Evolutionary conservation across 1,284 basidiomycete genomes (phyloP).

Genomic region (Fereydounia khargensis): DNA sequence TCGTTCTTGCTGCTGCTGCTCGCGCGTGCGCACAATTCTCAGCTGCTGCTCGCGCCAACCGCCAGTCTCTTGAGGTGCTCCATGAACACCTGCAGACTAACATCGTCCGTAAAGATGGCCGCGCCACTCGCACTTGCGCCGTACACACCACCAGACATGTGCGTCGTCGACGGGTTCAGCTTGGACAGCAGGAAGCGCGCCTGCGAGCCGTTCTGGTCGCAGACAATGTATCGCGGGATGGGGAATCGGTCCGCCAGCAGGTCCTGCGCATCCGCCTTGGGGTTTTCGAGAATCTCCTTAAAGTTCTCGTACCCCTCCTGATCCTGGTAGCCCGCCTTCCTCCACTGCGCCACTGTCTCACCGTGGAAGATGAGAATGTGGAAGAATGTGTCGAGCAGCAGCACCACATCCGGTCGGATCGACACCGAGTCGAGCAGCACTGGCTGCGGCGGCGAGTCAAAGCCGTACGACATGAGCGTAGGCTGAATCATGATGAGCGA

Average conservation of each 20-base stretch:
- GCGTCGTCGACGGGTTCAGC: conserved; percentile 95
- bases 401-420: conserved; percentile 92
- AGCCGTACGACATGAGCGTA: conserved; percentile 96
- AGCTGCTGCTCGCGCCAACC: conserved; percentile 50
- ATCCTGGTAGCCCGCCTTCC: conserved; percentile 98
- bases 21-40: conserved; percentile 2
- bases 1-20: too few relatives aligned
- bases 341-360: conserved; percentile 93
- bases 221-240: conserved; percentile 95
- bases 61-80: conserved; percentile 59
- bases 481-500: conserved; percentile 99
- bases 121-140: conserved; percentile 66
- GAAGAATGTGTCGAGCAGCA: conserved; percentile 99
- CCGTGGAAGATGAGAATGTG: conserved; percentile 99
- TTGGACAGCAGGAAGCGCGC: conserved; percentile 95
- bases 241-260: conserved; percentile 92
- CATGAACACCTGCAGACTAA: conserved; percentile 61
- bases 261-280: conserved; percentile 70
- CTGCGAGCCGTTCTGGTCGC: conserved; percentile 95
- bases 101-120: conserved; percentile 98
- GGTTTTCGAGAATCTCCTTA: conserved; percentile 85
- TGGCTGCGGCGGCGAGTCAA: conserved; percentile 84
- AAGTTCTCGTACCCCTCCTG: conserved; percentile 99
- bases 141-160: conserved; percentile 72
- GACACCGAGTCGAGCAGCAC: conserved; percentile 96